Evolutionary conservation across 1,284 basidiomycete species (phyloP).

Genomic region (Apiotrichum sp.): DNA sequence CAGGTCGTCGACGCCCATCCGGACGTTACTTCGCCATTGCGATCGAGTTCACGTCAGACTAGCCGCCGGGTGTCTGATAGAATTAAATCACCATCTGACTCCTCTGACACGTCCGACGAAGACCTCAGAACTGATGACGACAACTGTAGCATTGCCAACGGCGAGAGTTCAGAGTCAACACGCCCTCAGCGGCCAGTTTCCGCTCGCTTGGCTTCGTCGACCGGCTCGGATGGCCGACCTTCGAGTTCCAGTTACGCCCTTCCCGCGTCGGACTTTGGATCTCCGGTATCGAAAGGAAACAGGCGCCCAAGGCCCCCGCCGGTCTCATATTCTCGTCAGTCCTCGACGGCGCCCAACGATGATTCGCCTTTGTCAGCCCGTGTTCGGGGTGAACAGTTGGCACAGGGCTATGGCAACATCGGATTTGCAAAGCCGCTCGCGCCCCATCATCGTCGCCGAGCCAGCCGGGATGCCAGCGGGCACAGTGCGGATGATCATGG

Average conservation of each 20-base stretch:
- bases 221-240: neutral
- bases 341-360: neutral
- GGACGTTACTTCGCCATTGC: too few species aligned
- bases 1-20: too few species aligned
- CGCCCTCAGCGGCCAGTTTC: neutral
- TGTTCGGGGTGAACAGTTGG: constrained; percentile 21
- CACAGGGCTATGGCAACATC: constrained; percentile 18
- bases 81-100: constrained; percentile 38
- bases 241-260: neutral
- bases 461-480: constrained; percentile 16
- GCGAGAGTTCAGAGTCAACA: neutral
- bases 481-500: constrained; percentile 22
- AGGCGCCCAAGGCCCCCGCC: too few species aligned
- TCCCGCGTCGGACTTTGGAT: neutral
- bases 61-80: constrained; percentile 24
- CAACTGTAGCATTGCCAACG: neutral
- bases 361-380: constrained; percentile 28
- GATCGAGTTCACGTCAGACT: too few species aligned
- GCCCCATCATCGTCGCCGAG: constrained; percentile 17
- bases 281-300: too few species aligned
- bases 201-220: neutral
- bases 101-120: constrained; percentile 29
- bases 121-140: constrained; percentile 12
- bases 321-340: neutral
- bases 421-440: constrained; percentile 33